Base-by-base conservation (phyloP, 441 rosid species). In the Rhodomyrtus psidioides region DNA sequence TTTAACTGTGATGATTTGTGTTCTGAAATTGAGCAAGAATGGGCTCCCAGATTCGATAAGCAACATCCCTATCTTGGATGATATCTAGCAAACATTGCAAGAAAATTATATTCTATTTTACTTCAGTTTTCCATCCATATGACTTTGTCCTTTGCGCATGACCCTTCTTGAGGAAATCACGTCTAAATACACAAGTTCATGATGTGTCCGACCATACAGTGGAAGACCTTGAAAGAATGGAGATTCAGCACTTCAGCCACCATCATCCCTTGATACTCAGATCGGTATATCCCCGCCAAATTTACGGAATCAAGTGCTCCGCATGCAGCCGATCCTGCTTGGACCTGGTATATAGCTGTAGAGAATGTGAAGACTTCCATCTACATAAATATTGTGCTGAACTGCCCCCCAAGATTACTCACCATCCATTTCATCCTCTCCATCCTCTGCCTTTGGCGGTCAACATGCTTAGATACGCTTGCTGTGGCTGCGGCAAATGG, bases 401-500 rank as follows among this genome's bases (percentile, higher is more conserved):
- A 15, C 70, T 56, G 26, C 83, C 83, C 28, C 7, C 1, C 24
- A 53, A 51, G 60, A 65, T 84, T 82, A 74, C 44, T 54, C 30
- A 53, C 27, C 82, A 74, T 21, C 86, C 44, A 3, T 84, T 84
- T 42, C 65, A 84, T 51, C 87, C 84, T 46, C 49, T 44, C 54
- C 87, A 81, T 53, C 57, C 76, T 26, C 87, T 85, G 28, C 83
- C 83, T 28, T 59, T 79, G 23, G 83, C 49, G 84, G 59, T 46
- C 57, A 5, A 26, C 12, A 17, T 21, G 9, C 7, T 4, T 15
- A 10, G 13, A 14, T 57, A 85, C 6, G 84, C 87, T 57, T 85
- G 84, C 60, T 85, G 84, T 3, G 84, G 87, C 46, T 81, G 87
- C 13, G 27, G 87, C 49, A n/a, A 85, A 60, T 46, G 57, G 79